Evolutionary conservation across 2,329 filamentous ascomycete species (phyloP), one percentile per base, ranked within the genome.

Genomic region (Sporothrix sp.): DNA sequence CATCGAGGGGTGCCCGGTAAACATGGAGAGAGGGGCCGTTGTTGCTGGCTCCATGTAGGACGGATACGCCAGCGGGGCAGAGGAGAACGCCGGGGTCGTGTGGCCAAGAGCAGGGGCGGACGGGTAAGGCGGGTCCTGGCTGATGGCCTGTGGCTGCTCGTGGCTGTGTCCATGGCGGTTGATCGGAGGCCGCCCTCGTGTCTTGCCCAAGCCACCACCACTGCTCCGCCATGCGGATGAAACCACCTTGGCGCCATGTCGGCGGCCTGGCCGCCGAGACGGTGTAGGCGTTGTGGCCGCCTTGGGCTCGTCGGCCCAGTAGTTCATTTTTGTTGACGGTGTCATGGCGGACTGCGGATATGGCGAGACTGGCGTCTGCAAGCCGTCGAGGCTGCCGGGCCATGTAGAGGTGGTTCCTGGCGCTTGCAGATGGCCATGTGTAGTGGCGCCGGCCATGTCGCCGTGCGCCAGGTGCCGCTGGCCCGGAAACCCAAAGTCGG

Each of bases 151-250:
- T 9, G 16, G 27, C 11, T 27, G 13, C 33, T 35, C 37, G 20
- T 50, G 51, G 6, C 52, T 39, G 58, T 70, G 59, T 11, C 54
- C 48, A n/a, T 73, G 76, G 23, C 81, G 76, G 58, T 84, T 86
- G 51, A 82, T 85, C 0, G 87, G 87, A 37, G 90, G 90, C 53
- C 90, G 74, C 7, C 90, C 89, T 57, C 89, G 74, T 13, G 85
- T 74, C 63, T 90, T 94, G 2, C 84, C 82, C 4, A 74, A 78
- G 1, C 78, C 69, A 11, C 80, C 72, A 35, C 78, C 78, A 52
- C 76, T 79, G 56, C 80, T 80, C 50, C 84, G 81, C 90, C 90
- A 96, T 1, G 90, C 90, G 9, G 89, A 95, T 1, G 89, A 95
- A 0, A 95, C 87, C 7, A 87, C 88, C 61, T 80, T 80, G 0